phyloP scores from a whole-genome alignment of 2,329 filamentous ascomycete genomes.

The Ophiostoma fasciatum region DNA sequence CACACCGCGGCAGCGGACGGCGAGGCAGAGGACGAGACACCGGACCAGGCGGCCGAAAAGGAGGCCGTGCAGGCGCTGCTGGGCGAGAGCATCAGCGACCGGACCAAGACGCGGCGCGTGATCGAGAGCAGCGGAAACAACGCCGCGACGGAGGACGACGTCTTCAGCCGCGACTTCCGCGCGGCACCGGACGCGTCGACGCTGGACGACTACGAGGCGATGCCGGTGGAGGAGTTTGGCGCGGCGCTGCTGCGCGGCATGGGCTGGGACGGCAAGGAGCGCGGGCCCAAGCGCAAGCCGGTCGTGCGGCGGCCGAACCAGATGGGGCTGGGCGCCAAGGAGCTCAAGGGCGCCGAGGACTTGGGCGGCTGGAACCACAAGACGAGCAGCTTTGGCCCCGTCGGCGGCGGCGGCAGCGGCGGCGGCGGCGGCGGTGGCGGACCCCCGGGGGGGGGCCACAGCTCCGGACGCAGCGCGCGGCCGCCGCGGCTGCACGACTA shows the following conservation, averaged over 20 bases:
- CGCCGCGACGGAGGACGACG: conserved; percentile 50
- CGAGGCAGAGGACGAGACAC: background rate
- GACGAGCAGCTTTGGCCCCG: too few species aligned
- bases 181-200: conserved; percentile 61
- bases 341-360: conserved; percentile 14
- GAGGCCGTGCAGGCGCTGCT: conserved; percentile 13
- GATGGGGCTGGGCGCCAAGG: conserved; percentile 59
- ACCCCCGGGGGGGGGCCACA: too few species aligned
- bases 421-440: background rate
- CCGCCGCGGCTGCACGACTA: conserved; percentile 14
- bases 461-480: conserved; percentile 2
- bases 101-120: conserved; percentile 7
- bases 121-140: conserved; percentile 19
- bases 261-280: conserved; percentile 71
- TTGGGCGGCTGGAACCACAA: conserved; percentile 14
- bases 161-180: conserved; percentile 54
- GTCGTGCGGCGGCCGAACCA: conserved; percentile 62
- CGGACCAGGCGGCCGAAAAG: too few species aligned
- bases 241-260: conserved; percentile 81
- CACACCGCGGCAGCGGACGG: background rate
- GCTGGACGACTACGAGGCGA: conserved; percentile 70
- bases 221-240: conserved; percentile 91
- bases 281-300: conserved; percentile 44
- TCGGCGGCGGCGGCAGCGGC: too few species aligned
- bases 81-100: conserved; percentile 5